Conservation (phyloP, 106 monocot species). For the Platanthera zijinensis region DNA sequence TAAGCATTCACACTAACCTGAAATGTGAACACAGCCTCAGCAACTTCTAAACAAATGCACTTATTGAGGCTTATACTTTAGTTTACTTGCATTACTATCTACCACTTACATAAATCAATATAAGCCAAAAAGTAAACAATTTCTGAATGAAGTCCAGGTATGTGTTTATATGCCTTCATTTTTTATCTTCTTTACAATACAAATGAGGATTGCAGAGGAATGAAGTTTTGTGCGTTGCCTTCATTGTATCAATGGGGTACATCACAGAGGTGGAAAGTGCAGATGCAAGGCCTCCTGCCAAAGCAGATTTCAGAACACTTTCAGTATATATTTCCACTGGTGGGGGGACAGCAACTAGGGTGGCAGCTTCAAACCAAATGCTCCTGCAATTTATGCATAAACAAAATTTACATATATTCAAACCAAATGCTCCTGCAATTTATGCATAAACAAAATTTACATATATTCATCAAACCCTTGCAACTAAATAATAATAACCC, state of each 20-base stretch:
- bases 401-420: background rate
- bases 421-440: slow-evolving; percentile 47
- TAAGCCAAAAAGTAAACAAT: background rate
- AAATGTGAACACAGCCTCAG: background rate
- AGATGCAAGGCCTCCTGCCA: slow-evolving; percentile 61
- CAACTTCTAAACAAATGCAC: background rate
- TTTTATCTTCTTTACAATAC: background rate
- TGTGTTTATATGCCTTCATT: background rate
- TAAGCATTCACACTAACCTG: background rate
- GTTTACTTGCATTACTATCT: background rate
- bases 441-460: background rate
- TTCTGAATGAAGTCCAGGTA: background rate
- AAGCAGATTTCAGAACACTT: slow-evolving; percentile 51
- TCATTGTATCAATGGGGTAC: slow-evolving; percentile 57
- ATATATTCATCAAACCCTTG: background rate
- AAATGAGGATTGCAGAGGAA: background rate
- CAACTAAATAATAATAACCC: background rate
- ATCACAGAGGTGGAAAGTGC: slow-evolving; percentile 51
- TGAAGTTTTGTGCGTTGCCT: slow-evolving; percentile 17
- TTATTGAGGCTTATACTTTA: background rate
- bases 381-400: slow-evolving; percentile 19
- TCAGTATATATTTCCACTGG: slow-evolving; percentile 53
- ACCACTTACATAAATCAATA: background rate
- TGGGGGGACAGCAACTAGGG: slow-evolving; percentile 50
- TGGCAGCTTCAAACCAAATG: slow-evolving; percentile 67